Base-by-base conservation (phyloP, 305 asterid genomes). In the Petunia hybrid region DNA sequence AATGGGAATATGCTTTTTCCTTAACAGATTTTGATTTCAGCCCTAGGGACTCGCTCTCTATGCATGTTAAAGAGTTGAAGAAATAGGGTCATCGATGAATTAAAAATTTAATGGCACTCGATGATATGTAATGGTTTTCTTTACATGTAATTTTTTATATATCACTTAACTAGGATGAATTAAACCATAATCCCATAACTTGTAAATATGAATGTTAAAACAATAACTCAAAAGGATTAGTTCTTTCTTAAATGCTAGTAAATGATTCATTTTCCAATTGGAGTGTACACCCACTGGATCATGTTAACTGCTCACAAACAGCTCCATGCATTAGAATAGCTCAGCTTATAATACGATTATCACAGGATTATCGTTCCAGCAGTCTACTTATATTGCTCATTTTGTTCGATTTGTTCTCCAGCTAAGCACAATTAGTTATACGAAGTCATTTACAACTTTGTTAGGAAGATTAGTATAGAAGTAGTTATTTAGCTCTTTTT, bases 21-120 rank as follows among this genome's bases (percentile, higher is more conserved):
- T 66, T 36, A 73, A 73, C 78, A 1, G 63, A 73, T 73, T 73
- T 48, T 73, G 78, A 48, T 73, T 48, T 42, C 9, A 48, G 45
- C 6, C 77, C 78, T 35, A 13, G 10, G 14, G 78, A 73, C 78
- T 73, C 78, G 78, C 78, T 73, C 78, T 73, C 46, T 48, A 48
- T 9, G 31, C 31, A 22, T 22, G 31, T 22, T 22, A 22, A 22
- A 22, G 31, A 22, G 31, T 22, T 22, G 31, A 22, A 22, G 31
- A 22, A 22, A 22, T 22, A 22, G 31, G 31, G 31, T 22, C 31
- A 22, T 22, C 31, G 31, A 22, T 22, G 31, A 22, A 22, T 22
- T 22, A 22, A 22, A 22, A 22, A 22, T 22, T 22, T 22, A 22
- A 22, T 22, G 31, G 31, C 31, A 22, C 31, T 22, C 31, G 31